Percentiles rank a stretch among this genome's conserved stretches.
Conservation (phyloP, 2,329 filamentous ascomycete species). For the Cercospora sesami region DNA sequence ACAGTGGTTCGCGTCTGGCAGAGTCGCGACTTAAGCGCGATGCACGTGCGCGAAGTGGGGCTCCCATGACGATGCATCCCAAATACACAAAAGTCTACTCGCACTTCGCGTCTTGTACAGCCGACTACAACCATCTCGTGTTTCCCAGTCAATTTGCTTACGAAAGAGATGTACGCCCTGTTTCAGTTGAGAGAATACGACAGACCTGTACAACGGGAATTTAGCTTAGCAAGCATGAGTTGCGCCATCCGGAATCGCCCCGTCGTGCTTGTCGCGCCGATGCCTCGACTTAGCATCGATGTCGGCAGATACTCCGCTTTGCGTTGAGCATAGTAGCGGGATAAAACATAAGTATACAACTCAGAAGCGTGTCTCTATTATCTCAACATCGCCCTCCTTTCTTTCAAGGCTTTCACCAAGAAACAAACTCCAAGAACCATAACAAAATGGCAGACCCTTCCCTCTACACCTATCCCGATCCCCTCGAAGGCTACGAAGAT, state of each 20-base stretch:
- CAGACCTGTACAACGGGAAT: neutral
- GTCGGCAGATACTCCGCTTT: neutral
- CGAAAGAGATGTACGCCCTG: neutral
- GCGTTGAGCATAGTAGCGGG: neutral
- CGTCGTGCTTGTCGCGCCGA: neutral
- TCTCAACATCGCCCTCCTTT: neutral
- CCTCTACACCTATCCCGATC: conserved; percentile 56
- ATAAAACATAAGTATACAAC: neutral
- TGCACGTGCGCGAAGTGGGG: conserved; percentile 13
- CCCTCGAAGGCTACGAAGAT: conserved; percentile 54
- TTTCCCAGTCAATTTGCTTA: neutral
- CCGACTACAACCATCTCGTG: neutral
- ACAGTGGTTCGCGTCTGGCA: conserved; percentile 11
- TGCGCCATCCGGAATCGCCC: conserved; percentile 3
- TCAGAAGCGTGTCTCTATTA: neutral
- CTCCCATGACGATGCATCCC: neutral
- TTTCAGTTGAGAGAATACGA: neutral
- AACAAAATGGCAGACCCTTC: conserved; percentile 52
- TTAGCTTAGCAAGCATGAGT: conserved; percentile 3
- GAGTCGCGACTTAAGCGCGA: conserved; percentile 7
- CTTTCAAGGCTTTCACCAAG: neutral
- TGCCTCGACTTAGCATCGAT: neutral
- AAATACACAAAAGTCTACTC: neutral
- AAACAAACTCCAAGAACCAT: neutral
- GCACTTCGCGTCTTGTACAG: neutral